A percentile compares a stretch with the other conserved stretches of the same genome.
Conservation (phyloP, 1,139 yeast genomes). For the Yamadazyma dendronema region DNA sequence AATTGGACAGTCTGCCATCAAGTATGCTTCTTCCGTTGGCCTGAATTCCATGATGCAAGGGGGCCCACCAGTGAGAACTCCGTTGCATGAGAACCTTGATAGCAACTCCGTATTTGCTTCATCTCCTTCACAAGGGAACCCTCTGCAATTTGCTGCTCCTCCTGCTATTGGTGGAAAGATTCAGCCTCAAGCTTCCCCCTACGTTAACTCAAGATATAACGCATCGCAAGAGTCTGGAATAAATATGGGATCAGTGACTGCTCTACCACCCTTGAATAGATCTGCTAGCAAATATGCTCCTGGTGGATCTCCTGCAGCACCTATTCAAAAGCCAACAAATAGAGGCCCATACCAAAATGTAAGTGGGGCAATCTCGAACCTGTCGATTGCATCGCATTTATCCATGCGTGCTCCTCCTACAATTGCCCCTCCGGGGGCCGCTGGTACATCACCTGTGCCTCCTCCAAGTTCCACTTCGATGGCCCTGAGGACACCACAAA, state of each 20-base stretch:
- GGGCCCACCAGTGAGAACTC: conserved; percentile 11
- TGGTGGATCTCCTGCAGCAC: conserved; percentile 5
- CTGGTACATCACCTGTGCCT: too few species aligned
- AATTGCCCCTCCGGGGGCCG: not conserved
- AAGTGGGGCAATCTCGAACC: conserved; percentile 13
- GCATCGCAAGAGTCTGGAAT: conserved; percentile 15
- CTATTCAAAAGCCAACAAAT: conserved; percentile 9
- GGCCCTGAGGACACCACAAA: conserved; percentile 1
- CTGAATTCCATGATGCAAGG: not conserved
- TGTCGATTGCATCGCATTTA: conserved; percentile 10
- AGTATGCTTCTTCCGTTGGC: conserved; percentile 5
- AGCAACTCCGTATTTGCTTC: conserved; percentile 10
- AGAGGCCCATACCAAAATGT: conserved; percentile 15
- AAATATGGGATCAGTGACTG: not conserved
- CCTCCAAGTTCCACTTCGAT: conserved; percentile 1
- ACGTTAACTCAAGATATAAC: conserved; percentile 23
- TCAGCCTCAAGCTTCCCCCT: conserved; percentile 3
- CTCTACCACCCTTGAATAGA: conserved; percentile 12
- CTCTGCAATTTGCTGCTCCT: conserved; percentile 1
- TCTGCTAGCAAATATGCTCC: conserved; percentile 15
- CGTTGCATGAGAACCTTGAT: conserved; percentile 10
- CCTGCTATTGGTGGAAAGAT: conserved; percentile 1
- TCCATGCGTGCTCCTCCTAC: conserved; percentile 1
- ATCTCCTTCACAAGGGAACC: conserved; percentile 6
- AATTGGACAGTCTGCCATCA: conserved; percentile 1